phyloP scores from a whole-genome alignment of 805 yeast species.

The Nakazawaea pomicola region DNA sequence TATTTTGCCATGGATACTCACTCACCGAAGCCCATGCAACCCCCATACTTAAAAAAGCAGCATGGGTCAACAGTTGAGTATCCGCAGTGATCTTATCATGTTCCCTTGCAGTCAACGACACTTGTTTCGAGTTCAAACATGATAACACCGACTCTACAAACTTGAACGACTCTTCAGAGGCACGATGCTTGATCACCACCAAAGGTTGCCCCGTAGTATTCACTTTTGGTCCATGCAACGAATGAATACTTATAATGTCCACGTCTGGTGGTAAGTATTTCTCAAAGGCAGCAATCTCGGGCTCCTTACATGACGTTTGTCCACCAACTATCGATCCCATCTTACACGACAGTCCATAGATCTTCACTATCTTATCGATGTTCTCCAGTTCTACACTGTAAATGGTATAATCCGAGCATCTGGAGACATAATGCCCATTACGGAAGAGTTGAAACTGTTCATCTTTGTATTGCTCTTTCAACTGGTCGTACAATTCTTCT shows the following conservation, averaged over 20 bases:
- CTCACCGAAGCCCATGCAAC: slow-evolving; percentile 83
- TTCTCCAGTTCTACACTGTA: slow-evolving; percentile 93
- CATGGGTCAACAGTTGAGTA: slow-evolving; percentile 97
- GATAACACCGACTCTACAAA: slow-evolving; percentile 62
- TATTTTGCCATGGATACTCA: slow-evolving; percentile 88
- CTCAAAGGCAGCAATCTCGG: slow-evolving; percentile 86
- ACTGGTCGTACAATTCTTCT: slow-evolving; percentile 52
- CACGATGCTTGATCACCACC: slow-evolving; percentile 76
- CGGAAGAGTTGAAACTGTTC: slow-evolving; percentile 50
- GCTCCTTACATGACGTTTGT: slow-evolving; percentile 91
- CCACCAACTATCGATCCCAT: slow-evolving; percentile 94
- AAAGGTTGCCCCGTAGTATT: slow-evolving; percentile 89
- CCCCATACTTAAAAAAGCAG: slow-evolving; percentile 96
- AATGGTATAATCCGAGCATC: slow-evolving; percentile 76
- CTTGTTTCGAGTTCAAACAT: slow-evolving; percentile 75
- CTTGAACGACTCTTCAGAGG: slow-evolving; percentile 40
- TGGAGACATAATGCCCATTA: slow-evolving; percentile 82
- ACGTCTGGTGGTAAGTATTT: slow-evolving; percentile 68
- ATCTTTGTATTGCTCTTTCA: slow-evolving; percentile 34
- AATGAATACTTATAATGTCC: slow-evolving; percentile 82
- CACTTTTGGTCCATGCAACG: slow-evolving; percentile 92
- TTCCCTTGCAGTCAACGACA: slow-evolving; percentile 73
- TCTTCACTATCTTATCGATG: slow-evolving; percentile 62
- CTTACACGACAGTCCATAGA: slow-evolving; percentile 86
- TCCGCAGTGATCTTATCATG: slow-evolving; percentile 97